Evolutionary conservation across 2,329 filamentous ascomycete species (phyloP).

Genomic region (Phoma sp.): DNA sequence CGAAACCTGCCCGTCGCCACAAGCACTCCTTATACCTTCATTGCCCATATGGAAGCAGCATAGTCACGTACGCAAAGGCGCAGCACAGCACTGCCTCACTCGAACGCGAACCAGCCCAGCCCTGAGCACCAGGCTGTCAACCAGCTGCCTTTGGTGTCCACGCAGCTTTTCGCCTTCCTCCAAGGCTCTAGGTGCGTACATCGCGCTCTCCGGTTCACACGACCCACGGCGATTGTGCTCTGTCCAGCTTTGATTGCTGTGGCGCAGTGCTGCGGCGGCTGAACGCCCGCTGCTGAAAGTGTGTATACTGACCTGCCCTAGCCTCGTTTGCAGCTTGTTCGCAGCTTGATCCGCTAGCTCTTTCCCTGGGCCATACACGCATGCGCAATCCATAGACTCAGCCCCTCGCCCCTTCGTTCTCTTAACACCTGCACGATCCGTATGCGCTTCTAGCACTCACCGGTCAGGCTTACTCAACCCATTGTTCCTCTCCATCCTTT

Average conservation of each 20-base stretch:
- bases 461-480: constrained; percentile 38
- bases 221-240: not conserved
- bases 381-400: constrained; percentile 16
- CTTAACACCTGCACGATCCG: not conserved
- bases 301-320: not conserved
- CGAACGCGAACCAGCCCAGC: not conserved
- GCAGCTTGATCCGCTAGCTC: not conserved
- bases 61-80: constrained; percentile 10
- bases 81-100: constrained; percentile 17
- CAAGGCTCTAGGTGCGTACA: constrained; percentile 14
- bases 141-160: constrained; percentile 6
- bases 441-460: constrained; percentile 25
- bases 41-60: constrained; percentile 1
- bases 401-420: constrained; percentile 1
- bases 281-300: not conserved
- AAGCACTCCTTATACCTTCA: constrained; percentile 1
- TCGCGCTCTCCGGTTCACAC: constrained; percentile 13
- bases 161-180: constrained; percentile 18
- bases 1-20: not conserved
- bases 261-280: constrained; percentile 6
- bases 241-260: constrained; percentile 14
- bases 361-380: constrained; percentile 9
- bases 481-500: constrained; percentile 38
- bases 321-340: constrained; percentile 2
- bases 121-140: not conserved